These are phyloP conservation scores for Saturnispora mendoncae DNA, from an alignment of 805 yeast species.

Conservation along the genomic window DNA sequence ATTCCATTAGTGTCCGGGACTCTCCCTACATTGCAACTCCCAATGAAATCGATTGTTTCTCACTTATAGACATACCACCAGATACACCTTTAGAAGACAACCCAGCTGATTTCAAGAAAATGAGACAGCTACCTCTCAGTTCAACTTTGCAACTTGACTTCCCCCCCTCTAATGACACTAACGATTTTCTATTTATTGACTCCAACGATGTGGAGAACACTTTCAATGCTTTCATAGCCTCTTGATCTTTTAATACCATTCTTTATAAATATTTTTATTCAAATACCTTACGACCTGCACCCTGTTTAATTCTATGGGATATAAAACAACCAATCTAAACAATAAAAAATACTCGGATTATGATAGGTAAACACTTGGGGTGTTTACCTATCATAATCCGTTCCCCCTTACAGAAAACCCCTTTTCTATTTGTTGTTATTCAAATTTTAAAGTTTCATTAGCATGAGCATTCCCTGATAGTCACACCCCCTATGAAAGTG, in stretches of 20 bases:
- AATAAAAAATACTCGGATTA: too few species aligned
- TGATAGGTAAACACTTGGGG: too few species aligned
- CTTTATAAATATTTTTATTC: neutral
- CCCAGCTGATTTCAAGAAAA: neutral
- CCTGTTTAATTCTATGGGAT: too few species aligned
- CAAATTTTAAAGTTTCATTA: too few species aligned
- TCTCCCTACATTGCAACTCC: neutral
- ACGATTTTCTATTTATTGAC: neutral
- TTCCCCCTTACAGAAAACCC: too few species aligned
- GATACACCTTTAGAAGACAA: neutral
- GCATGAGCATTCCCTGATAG: too few species aligned
- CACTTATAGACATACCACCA: slow-evolving; percentile 6
- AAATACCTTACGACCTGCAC: neutral
- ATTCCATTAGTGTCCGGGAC: neutral
- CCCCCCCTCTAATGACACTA: neutral
- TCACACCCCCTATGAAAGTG: too few species aligned
- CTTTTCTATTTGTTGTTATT: too few species aligned
- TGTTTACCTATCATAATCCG: too few species aligned
- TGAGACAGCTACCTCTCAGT: neutral
- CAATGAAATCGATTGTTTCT: slow-evolving; percentile 7
- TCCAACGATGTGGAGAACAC: neutral
- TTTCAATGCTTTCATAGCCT: neutral
- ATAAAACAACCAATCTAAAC: too few species aligned
- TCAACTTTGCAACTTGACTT: neutral
- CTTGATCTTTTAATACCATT: neutral